phyloP scores from a whole-genome alignment of 352 stramenopile genomes.

The Phytopythium helicoides region DNA sequence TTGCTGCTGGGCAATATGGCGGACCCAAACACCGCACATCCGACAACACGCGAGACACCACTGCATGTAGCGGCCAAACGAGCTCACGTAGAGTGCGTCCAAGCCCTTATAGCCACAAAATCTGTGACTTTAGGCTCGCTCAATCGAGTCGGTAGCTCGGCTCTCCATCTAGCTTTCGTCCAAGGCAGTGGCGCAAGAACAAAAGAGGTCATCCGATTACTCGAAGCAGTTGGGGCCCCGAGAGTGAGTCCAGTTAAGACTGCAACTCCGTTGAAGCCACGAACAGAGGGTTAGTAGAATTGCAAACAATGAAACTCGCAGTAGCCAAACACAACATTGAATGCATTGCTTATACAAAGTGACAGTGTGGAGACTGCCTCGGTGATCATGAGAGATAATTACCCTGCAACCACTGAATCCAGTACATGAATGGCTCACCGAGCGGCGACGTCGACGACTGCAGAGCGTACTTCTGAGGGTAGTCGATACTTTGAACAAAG shows the following conservation, averaged over 20 bases:
- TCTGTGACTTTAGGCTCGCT: slow-evolving; percentile 4
- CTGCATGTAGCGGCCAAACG: slow-evolving; percentile 23
- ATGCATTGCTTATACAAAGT: no score
- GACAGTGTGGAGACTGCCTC: no score
- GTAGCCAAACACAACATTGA: no score
- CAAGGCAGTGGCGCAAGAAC: slow-evolving; percentile 3
- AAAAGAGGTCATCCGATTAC: slow-evolving; percentile 6
- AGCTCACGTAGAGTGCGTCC: slow-evolving; percentile 10
- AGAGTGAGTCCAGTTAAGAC: neutral
- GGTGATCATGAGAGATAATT: no score
- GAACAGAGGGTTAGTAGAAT: no score
- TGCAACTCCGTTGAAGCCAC: no score
- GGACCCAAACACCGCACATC: slow-evolving; percentile 6
- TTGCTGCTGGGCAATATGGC: slow-evolving; percentile 9
- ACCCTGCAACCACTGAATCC: no score
- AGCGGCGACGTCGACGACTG: no score
- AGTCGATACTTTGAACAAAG: no score
- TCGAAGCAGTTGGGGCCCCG: slow-evolving; percentile 5
- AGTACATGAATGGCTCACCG: no score
- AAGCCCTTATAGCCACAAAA: slow-evolving; percentile 7
- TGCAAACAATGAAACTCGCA: no score
- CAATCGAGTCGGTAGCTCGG: slow-evolving; percentile 14
- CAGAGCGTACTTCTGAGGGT: no score
- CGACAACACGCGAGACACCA: slow-evolving; percentile 9
- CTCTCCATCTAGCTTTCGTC: slow-evolving; percentile 12